These are phyloP conservation scores for Hypomontagnella monticulosa DNA, from an alignment of 495 filamentous ascomycete species.

Conservation along the genomic window DNA sequence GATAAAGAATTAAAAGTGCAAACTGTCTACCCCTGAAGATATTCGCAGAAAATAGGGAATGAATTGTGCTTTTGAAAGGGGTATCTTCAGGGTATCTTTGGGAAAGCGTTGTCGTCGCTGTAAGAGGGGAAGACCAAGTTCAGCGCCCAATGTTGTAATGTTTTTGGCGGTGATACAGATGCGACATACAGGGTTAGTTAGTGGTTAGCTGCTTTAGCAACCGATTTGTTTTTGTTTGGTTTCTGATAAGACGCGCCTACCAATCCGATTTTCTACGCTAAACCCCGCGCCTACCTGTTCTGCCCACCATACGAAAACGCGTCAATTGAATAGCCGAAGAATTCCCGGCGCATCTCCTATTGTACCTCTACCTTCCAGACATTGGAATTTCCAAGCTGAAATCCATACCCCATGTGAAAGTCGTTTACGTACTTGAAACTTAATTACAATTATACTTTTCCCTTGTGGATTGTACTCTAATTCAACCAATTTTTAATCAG, in stretches of 20 bases:
- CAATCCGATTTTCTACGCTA: conserved; percentile 19
- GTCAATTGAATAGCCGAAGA: conserved; percentile 17
- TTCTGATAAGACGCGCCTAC: conserved; percentile 22
- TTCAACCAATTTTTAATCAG: no score
- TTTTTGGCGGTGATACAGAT: conserved; percentile 17
- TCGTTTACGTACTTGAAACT: no score
- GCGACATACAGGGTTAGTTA: not conserved
- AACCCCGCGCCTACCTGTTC: conserved; percentile 16
- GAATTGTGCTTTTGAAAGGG: conserved; percentile 11
- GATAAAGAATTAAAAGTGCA: not conserved
- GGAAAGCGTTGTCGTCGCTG: not conserved
- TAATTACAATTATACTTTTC: no score
- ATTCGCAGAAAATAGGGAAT: not conserved
- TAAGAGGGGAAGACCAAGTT: not conserved
- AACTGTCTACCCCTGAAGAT: not conserved
- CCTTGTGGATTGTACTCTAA: no score
- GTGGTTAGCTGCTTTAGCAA: conserved; percentile 51
- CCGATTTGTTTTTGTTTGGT: conserved; percentile 54
- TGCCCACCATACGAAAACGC: conserved; percentile 23
- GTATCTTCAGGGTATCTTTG: conserved; percentile 22
- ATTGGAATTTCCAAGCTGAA: not conserved
- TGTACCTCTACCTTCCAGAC: not conserved
- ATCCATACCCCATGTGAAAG: no score
- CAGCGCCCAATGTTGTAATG: not conserved
- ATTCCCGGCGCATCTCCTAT: conserved; percentile 11